Evolutionary conservation across 2,329 filamentous ascomycete genomes (phyloP).

Genomic region (Corynespora cassiicola): DNA sequence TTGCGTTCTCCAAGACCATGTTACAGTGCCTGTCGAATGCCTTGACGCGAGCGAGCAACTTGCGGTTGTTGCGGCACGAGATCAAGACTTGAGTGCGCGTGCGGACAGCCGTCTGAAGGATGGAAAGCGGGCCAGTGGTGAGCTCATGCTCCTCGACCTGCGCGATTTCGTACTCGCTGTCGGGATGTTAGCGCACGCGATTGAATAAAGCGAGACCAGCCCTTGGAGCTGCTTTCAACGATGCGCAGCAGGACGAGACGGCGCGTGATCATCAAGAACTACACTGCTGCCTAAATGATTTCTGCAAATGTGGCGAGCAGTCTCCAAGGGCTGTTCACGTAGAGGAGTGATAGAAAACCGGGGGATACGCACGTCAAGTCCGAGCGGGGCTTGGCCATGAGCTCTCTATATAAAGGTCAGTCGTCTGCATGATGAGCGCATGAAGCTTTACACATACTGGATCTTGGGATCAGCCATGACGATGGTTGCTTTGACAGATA

Average conservation of each 20-base stretch:
- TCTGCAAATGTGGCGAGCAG: too few species aligned
- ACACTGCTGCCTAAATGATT: too few species aligned
- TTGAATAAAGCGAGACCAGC: too few species aligned
- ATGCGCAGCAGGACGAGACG: too few species aligned
- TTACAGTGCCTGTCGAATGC: constrained; percentile 99
- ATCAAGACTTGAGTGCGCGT: constrained; percentile 96
- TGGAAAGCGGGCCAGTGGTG: constrained; percentile 81
- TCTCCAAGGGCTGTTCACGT: too few species aligned
- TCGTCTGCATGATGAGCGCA: background rate
- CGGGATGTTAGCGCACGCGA: too few species aligned
- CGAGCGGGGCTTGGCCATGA: constrained; percentile 84
- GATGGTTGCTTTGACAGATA: constrained; percentile 8
- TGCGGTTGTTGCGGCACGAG: constrained; percentile 97
- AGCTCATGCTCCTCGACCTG: constrained; percentile 82
- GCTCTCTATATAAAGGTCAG: constrained; percentile 69
- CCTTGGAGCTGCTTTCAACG: too few species aligned
- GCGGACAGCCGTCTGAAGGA: constrained; percentile 95
- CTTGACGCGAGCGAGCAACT: constrained; percentile 95
- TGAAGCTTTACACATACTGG: constrained; percentile 40
- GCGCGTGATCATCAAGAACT: too few species aligned
- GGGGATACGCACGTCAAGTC: constrained; percentile 80
- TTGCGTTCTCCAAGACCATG: constrained; percentile 97
- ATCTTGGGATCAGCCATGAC: constrained; percentile 51
- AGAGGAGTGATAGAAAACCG: background rate
- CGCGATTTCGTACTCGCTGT: constrained; percentile 87